These are phyloP conservation scores for Coriolopsis trogii DNA, from an alignment of 1,284 basidiomycete species.

Conservation along the genomic window DNA sequence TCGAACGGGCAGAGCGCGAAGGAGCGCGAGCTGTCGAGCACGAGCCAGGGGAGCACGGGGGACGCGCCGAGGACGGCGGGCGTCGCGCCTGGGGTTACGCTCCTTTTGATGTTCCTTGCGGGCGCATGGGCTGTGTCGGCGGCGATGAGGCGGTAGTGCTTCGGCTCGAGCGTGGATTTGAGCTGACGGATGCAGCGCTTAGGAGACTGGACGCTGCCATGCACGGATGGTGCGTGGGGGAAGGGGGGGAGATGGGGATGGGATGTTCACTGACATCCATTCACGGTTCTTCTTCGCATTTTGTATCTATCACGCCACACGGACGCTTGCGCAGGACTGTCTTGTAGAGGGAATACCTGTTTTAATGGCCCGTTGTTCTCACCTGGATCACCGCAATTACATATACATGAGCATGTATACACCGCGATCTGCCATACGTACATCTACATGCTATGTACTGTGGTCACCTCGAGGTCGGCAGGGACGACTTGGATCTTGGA, in stretches of 20 bases:
- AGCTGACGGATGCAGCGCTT: neutral
- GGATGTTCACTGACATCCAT: neutral
- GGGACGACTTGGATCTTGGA: no score
- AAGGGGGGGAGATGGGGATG: neutral
- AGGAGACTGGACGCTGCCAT: neutral
- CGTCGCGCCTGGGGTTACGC: conserved; percentile 16
- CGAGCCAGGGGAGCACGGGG: conserved; percentile 40
- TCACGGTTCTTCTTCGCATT: neutral
- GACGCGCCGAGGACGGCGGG: conserved; percentile 17
- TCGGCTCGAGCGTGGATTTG: neutral
- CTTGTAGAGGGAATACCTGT: neutral
- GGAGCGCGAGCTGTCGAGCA: conserved; percentile 33
- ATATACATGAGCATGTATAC: no score
- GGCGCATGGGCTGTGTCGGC: conserved; percentile 17
- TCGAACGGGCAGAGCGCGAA: conserved; percentile 38
- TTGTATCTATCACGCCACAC: neutral
- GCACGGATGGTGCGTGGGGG: neutral
- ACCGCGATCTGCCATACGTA: no score
- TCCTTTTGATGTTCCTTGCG: conserved; percentile 13
- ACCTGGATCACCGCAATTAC: no score
- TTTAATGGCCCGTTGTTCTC: neutral
- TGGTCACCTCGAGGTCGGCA: no score
- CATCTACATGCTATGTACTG: no score
- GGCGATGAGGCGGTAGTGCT: conserved; percentile 14
- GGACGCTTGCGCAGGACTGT: neutral